Percentiles rank a stretch among this genome's conserved stretches.
Conservation (phyloP, 2,329 filamentous ascomycete species). For the Pestalotiopsis fici region DNA sequence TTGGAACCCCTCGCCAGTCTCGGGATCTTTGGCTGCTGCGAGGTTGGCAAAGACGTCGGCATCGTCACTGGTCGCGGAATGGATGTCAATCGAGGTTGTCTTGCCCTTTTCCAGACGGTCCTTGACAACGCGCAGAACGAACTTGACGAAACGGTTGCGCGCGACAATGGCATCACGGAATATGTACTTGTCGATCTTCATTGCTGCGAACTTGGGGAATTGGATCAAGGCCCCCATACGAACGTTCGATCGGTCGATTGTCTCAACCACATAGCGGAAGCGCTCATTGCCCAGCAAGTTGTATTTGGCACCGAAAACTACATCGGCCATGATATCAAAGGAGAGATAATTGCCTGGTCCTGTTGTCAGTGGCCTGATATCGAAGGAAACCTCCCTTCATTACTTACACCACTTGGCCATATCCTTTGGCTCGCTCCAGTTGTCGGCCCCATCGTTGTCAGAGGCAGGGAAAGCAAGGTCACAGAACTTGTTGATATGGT, state of each 20-base stretch:
- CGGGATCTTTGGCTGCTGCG: conserved; percentile 7
- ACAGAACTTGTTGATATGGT: conserved; percentile 12
- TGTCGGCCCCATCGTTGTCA: not conserved
- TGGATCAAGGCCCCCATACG: conserved; percentile 12
- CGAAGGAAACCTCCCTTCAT: not conserved
- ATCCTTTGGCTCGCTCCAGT: conserved; percentile 7
- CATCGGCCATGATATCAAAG: conserved; percentile 14
- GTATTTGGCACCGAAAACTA: conserved; percentile 12
- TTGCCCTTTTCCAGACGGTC: conserved; percentile 9
- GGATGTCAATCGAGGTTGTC: not conserved
- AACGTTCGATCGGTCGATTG: conserved; percentile 13
- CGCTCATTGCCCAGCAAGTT: conserved; percentile 7
- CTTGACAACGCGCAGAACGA: conserved; percentile 7
- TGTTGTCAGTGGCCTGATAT: not conserved
- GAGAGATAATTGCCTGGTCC: conserved; percentile 13
- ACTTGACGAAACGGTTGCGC: conserved; percentile 11
- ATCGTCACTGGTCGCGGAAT: conserved; percentile 2
- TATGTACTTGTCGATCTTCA: conserved; percentile 10
- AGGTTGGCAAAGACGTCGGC: conserved; percentile 11
- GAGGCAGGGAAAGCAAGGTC: not conserved
- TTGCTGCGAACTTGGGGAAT: conserved; percentile 1
- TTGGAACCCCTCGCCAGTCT: conserved; percentile 9
- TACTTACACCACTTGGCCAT: conserved; percentile 13
- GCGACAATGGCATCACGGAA: conserved; percentile 8
- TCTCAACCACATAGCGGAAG: conserved; percentile 9